Evolutionary conservation across 768 basidiomycete genomes (phyloP), one percentile per base, ranked within the genome.

Genomic region (Trametes punicea): DNA sequence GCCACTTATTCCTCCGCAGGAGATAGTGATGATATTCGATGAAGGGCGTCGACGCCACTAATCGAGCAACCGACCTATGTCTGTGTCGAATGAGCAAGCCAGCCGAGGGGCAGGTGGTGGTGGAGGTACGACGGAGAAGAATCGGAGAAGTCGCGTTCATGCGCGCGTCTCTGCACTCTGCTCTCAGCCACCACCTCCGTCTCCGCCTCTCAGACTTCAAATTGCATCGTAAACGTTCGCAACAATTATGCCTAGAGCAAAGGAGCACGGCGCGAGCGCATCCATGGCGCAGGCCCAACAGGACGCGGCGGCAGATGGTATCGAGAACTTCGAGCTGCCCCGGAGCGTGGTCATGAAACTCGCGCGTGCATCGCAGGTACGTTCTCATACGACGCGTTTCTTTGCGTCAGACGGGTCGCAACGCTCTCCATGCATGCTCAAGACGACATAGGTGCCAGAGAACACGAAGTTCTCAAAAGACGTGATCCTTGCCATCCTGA

Each of bases 391-490:
- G 8, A 40, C 53, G 42, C 20, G 8, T 49, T 49, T 34, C 6
- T 29, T 38, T 29, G 29, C 41, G 16, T 36, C 8, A 2, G 4
- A 31, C 18, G 10, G 30, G 21, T 5, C 5, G 6, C 5, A 2
- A 23, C 11, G 10, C 30, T 3, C 18, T 21, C 30, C 47, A 11
- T 9, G 27, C n/a, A 34, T 41, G 2, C 15, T 31, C 31, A n/a
- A 13, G 20, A 26, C 15, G 9, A 10, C 34, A 8, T 51, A 95
- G 94, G 73, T 96, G 3, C 91, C 93, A 6, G 87, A 92, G 0
- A 87, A 84, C 62, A 81, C 86, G 11, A 96, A 96, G 67, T 71
- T 97, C 53, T 90, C 93, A 64, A 96, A 94, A 60, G 96, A 98
- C 56, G 89, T 90, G 0, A 84, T 94, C 0, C 69, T 89, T 1